Evolutionary conservation across 495 filamentous ascomycete species (phyloP).

Genomic region (Staphylotrichum longicolle): DNA sequence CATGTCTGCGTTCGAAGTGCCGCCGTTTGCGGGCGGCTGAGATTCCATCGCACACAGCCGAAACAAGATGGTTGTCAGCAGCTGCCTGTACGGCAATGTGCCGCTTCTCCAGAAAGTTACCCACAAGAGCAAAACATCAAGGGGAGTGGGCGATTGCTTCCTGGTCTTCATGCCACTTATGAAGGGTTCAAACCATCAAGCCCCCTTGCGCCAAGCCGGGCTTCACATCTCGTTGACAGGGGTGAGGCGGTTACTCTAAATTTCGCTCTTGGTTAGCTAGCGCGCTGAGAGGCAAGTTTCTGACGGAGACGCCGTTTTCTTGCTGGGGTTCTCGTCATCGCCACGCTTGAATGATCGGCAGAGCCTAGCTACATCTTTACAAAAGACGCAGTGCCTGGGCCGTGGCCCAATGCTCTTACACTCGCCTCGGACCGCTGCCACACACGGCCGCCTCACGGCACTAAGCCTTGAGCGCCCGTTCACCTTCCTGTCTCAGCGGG

Average conservation of each 20-base stretch:
- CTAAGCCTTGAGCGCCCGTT: no score
- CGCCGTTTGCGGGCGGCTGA: no score
- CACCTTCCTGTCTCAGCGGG: no score
- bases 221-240: constrained; percentile 28
- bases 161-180: not conserved
- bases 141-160: not conserved
- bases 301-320: constrained; percentile 21
- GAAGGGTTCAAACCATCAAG: constrained; percentile 2
- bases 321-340: constrained; percentile 15
- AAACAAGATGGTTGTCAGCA: no score
- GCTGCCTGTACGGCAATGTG: no score
- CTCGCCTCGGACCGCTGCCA: not conserved
- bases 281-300: constrained; percentile 8
- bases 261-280: not conserved
- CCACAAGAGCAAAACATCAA: not conserved
- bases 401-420: constrained; percentile 8
- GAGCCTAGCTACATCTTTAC: constrained; percentile 27
- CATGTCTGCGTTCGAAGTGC: no score
- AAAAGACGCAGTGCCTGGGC: constrained; percentile 1
- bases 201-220: constrained; percentile 16
- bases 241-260: constrained; percentile 11
- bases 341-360: constrained; percentile 28
- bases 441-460: no score
- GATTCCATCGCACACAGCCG: no score
- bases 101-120: not conserved